These are phyloP conservation scores for Lumnitzera littorea DNA, from an alignment of 345 rosid genomes.

Conservation along the genomic window DNA sequence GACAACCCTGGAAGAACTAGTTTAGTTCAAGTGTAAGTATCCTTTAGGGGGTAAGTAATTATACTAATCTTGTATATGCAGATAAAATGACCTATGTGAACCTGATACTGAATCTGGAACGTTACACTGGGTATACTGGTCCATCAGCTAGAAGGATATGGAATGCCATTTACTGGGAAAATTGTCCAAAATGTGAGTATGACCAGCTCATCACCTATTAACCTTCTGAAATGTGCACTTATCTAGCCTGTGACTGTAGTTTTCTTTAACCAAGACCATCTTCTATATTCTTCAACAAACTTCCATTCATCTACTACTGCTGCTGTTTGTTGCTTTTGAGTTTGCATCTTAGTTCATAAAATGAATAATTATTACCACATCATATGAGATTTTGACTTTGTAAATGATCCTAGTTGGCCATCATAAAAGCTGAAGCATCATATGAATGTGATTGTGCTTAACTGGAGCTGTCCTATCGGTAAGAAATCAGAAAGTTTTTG, in stretches of 20 bases:
- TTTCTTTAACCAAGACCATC: too few relatives aligned
- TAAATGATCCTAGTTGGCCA: too few relatives aligned
- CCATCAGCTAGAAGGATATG: slow-evolving; percentile 96
- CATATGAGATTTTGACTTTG: too few relatives aligned
- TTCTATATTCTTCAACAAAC: too few relatives aligned
- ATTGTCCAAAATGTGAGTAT: slow-evolving; percentile 79
- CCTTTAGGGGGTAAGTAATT: background rate
- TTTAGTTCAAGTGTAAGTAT: background rate
- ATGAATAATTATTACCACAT: too few relatives aligned
- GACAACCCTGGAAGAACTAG: background rate
- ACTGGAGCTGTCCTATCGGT: too few relatives aligned
- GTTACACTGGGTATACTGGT: slow-evolving; percentile 79
- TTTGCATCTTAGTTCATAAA: too few relatives aligned
- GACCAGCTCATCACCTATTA: background rate
- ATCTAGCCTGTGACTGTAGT: background rate
- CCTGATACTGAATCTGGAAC: slow-evolving; percentile 82
- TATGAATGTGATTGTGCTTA: too few relatives aligned
- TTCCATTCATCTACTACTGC: too few relatives aligned
- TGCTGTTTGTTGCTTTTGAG: too few relatives aligned
- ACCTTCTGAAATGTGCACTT: background rate
- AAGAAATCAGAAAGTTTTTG: too few relatives aligned
- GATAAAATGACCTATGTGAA: slow-evolving; percentile 91
- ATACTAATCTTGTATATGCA: slow-evolving; percentile 20
- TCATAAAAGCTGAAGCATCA: too few relatives aligned
- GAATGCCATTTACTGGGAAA: slow-evolving; percentile 88